Evolutionary conservation across 805 yeast species (phyloP).

Genomic region (Tetrapisispora fleetii): DNA sequence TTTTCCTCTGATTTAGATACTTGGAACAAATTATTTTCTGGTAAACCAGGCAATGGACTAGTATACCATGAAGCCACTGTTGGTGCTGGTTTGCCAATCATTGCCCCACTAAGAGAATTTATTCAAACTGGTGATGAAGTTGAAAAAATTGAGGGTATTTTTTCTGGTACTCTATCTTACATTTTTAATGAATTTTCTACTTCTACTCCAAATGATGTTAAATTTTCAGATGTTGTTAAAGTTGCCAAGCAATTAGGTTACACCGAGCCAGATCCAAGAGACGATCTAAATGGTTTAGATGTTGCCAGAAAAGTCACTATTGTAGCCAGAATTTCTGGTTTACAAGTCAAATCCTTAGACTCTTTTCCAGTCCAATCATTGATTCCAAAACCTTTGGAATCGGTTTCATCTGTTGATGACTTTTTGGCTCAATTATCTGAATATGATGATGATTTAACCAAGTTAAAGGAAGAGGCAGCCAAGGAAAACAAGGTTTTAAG

Average conservation of each 20-base stretch:
- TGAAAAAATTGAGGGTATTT: conserved; percentile 87
- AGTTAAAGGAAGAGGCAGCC: conserved; percentile 71
- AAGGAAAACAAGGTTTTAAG: conserved; percentile 79
- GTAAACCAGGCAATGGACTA: conserved; percentile 45
- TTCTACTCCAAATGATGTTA: conserved; percentile 45
- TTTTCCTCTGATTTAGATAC: conserved; percentile 66
- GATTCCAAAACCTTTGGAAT: conserved; percentile 79
- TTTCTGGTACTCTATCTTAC: conserved; percentile 91
- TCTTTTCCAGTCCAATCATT: conserved; percentile 91
- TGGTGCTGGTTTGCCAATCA: conserved; percentile 95
- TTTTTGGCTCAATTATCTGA: conserved; percentile 73
- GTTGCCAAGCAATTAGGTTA: conserved; percentile 87
- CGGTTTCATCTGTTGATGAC: conserved; percentile 62
- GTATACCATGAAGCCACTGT: conserved; percentile 98
- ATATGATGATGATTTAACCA: conserved; percentile 70
- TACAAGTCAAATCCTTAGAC: conserved; percentile 73
- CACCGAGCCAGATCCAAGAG: conserved; percentile 99
- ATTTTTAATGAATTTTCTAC: conserved; percentile 90
- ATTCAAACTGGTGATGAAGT: conserved; percentile 89
- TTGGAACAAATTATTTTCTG: conserved; percentile 73
- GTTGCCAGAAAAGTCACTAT: conserved; percentile 98
- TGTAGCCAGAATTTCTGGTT: conserved; percentile 86
- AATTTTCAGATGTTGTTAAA: conserved; percentile 82
- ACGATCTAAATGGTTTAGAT: conserved; percentile 94
- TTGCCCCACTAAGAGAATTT: conserved; percentile 80